Base-by-base conservation (phyloP, 2,329 filamentous ascomycete genomes). In the Claviceps sp. region DNA sequence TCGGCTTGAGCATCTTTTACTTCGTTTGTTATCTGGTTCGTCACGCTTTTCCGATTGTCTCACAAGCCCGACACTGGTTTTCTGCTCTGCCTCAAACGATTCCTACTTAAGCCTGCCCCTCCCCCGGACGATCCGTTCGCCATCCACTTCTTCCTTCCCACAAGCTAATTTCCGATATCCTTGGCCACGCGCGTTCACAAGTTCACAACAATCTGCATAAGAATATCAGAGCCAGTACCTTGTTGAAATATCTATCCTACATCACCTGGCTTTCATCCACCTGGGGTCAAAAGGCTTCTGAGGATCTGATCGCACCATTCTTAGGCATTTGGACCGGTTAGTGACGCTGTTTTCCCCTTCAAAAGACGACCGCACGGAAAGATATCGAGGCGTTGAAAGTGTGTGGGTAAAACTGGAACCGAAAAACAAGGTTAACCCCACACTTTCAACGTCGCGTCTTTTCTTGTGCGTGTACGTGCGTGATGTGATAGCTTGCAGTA, bases 1-100 rank as follows among this genome's bases (percentile, higher is more conserved):
- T 43, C 11, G 22, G 44, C 50, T 51, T n/a, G 34, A 52, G 40
- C 14, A 48, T 48, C 45, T 40, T 48, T 40, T 41, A 24, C 49
- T 47, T 47, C 49, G 49, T 56, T 53, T 54, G 49, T 44, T 9
- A 18, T 34, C 41, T 38, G 45, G 30, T 16, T 43, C 45, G 42
- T 20, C 47, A 20, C 51, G 60, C 56, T 54, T 41, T 50, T 30
- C 34, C 24, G 45, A 44, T 49, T 49, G 51, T 38, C 46, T 24
- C 41, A 45, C 41, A 40, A 43, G 40, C 22, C 30, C 8, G 36
- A 42, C 34, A 34, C 44, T 16, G 45, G 20, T 37, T 37, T 48
- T 22, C 47, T 51, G 47, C 18, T 38, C 36, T 52, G 38, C 45
- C 40, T 51, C 51, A 26, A 43, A 20, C n/a, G 37, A 49, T 52